Conservation (phyloP, 176 grass and related monocot genomes). For the Ampelocalamus luodianensis region DNA sequence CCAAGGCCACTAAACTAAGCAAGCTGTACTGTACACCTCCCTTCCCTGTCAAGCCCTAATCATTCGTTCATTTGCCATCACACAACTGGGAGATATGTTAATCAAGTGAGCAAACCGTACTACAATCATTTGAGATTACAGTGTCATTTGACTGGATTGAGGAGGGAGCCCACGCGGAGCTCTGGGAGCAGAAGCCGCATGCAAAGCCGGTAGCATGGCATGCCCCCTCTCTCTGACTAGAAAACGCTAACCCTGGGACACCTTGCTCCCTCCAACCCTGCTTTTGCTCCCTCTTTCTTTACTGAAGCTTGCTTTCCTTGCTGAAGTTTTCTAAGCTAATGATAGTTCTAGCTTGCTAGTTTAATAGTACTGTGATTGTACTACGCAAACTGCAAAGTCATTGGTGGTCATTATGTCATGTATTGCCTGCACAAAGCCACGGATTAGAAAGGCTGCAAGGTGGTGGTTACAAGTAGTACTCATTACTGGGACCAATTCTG, state of each 20-base stretch:
- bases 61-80: neutral
- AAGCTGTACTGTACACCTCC: constrained; percentile 14
- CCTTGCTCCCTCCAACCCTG: constrained; percentile 26
- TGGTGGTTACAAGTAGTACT: constrained; percentile 1
- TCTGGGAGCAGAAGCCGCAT: constrained; percentile 40
- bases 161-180: neutral
- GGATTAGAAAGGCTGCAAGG: constrained; percentile 10
- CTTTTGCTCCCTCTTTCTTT: neutral
- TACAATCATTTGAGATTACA: neutral
- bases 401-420: neutral
- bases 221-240: neutral
- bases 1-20: constrained; percentile 37
- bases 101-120: neutral
- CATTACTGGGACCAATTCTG: neutral
- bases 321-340: constrained; percentile 13
- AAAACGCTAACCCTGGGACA: constrained; percentile 27
- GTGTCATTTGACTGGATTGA: neutral
- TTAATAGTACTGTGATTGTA: neutral
- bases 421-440: constrained; percentile 11
- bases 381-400: neutral
- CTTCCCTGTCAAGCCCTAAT: neutral
- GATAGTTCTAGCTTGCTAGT: too few species aligned
- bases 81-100: neutral
- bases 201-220: neutral
- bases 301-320: neutral